These are phyloP conservation scores for Russula vinacea DNA, from an alignment of 768 basidiomycete species.

Conservation along the genomic window DNA sequence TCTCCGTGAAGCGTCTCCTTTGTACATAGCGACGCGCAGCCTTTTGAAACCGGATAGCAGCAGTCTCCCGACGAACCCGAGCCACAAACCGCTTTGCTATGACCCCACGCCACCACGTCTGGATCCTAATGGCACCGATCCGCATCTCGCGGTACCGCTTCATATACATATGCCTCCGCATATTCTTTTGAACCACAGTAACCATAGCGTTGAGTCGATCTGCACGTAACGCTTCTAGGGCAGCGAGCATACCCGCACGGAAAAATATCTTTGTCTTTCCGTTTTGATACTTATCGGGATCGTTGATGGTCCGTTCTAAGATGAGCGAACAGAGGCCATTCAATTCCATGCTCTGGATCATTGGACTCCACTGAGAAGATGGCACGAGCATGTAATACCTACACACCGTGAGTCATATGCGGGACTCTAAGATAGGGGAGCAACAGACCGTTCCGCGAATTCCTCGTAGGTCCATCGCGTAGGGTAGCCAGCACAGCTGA, in stretches of 20 bases:
- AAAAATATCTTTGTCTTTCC: slow-evolving; percentile 99
- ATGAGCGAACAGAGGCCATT: slow-evolving; percentile 79
- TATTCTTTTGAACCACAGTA: slow-evolving; percentile 96
- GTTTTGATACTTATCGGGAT: slow-evolving; percentile 94
- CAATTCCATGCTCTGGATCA: slow-evolving; percentile 80
- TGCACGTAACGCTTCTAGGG: slow-evolving; percentile 86
- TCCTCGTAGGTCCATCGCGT: slow-evolving; percentile 98
- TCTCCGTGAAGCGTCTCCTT: slow-evolving; percentile 62
- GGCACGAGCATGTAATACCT: slow-evolving; percentile 97
- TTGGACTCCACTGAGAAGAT: slow-evolving; percentile 80
- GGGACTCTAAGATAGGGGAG: background rate
- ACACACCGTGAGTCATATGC: slow-evolving; percentile 22
- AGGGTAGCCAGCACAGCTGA: slow-evolving; percentile 98
- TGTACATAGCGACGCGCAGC: slow-evolving; percentile 70
- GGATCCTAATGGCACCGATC: slow-evolving; percentile 74
- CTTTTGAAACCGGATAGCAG: slow-evolving; percentile 75
- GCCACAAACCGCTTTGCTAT: slow-evolving; percentile 70
- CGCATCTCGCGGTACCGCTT: slow-evolving; percentile 75
- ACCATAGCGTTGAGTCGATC: slow-evolving; percentile 86
- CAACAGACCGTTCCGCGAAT: slow-evolving; percentile 87
- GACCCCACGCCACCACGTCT: slow-evolving; percentile 93
- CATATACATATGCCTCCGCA: slow-evolving; percentile 80
- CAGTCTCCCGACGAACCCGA: slow-evolving; percentile 64
- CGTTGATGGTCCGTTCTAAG: slow-evolving; percentile 81
- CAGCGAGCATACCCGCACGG: slow-evolving; percentile 97